phyloP scores from a whole-genome alignment of 2,329 filamentous ascomycete genomes.

The Sarocladium kiliense region DNA sequence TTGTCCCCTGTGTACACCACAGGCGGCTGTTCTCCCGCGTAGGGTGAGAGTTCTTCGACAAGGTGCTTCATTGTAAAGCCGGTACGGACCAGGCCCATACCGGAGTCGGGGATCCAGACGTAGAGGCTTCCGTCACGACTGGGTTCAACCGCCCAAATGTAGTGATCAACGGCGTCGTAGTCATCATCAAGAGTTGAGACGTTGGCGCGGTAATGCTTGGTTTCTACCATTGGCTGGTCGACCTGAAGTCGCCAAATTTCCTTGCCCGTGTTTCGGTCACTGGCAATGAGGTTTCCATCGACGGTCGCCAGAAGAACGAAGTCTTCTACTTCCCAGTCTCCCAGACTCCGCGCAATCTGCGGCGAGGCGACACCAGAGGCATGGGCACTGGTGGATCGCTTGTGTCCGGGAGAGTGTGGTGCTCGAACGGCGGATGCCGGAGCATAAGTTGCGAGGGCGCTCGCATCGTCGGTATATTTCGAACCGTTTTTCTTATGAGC shows the following conservation, averaged over 20 bases:
- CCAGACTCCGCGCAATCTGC: slow-evolving; percentile 92
- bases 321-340: slow-evolving; percentile 99
- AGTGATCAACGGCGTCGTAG: slow-evolving; percentile 69
- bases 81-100: slow-evolving; percentile 58
- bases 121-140: slow-evolving; percentile 82
- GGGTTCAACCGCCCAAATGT: slow-evolving; percentile 93
- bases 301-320: slow-evolving; percentile 99
- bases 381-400: slow-evolving; percentile 48
- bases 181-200: slow-evolving; percentile 55
- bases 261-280: slow-evolving; percentile 79
- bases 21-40: slow-evolving; percentile 66
- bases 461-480: slow-evolving; percentile 62
- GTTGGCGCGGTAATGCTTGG: slow-evolving; percentile 71
- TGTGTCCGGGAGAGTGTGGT: slow-evolving; percentile 66
- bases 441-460: slow-evolving; percentile 97
- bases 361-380: slow-evolving; percentile 69
- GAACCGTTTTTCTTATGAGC: slow-evolving; percentile 27
- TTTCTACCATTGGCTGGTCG: slow-evolving; percentile 86
- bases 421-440: slow-evolving; percentile 94
- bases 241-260: slow-evolving; percentile 81
- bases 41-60: slow-evolving; percentile 77
- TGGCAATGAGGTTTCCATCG: slow-evolving; percentile 92
- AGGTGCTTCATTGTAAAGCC: slow-evolving; percentile 77
- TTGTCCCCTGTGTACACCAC: slow-evolving; percentile 90
- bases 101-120: slow-evolving; percentile 66